Evolutionary conservation across 2,329 filamentous ascomycete genomes (phyloP), one percentile per base, ranked within the genome.

Genomic region (Fusarium cyanostomum): DNA sequence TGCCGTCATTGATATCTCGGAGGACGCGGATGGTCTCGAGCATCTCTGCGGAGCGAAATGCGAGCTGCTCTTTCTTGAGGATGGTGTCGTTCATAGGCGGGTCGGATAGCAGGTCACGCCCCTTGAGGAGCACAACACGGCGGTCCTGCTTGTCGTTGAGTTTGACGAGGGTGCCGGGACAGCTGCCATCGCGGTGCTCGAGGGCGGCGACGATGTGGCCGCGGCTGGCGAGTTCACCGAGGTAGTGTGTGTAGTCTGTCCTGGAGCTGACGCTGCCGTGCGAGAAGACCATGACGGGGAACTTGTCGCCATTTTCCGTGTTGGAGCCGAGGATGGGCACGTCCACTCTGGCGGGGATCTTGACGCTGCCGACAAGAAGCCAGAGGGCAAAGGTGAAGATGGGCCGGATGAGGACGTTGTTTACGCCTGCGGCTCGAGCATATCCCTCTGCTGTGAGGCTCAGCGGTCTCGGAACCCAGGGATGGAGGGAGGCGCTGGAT

Each of bases 121-220:
- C 67, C 28, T 71, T 70, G 54, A 82, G 77, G 31, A 78, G 72
- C 2, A 81, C 56, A 3, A 74, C 69, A 1, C 62, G 63, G 18
- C 69, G 66, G 56, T 78, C 72, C 10, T 63, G 55, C 43, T 72
- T 51, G 41, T 70, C 72, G 9, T 73, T 64, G 52, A 68, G 65
- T 62, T 67, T 74, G 52, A 84, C 72, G 31, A 78, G 51, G 2
- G 78, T 77, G 0, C 81, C 82, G 0, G 82, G 82, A 11, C 77
- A 79, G 53, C 80, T 83, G 8, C 82, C 82, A 54, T 85, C 82
- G 35, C 82, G 79, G 65, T 85, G 82, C 67, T 84, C 82, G 10
- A 84, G 57, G 30, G 81, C 79, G 33, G 80, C 82, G 27, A 84
- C 78, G 13, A 85, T 71, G 46, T 79, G 75, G 8, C 82, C 82